Conservation (phyloP, 805 yeast genomes). For the Sugiyamaella chiloensis region DNA sequence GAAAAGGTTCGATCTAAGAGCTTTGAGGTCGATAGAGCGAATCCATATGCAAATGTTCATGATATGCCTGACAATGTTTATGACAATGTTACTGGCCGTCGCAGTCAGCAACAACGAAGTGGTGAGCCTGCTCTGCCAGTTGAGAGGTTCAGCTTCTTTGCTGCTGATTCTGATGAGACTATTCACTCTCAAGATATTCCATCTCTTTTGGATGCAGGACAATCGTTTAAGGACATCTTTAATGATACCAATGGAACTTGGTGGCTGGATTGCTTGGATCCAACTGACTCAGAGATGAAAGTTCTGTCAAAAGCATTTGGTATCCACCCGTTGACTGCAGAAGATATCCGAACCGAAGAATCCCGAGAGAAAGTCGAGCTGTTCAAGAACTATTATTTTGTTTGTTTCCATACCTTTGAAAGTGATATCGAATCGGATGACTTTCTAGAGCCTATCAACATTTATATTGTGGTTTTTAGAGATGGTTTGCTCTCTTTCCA, state of each 20-base stretch:
- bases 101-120: not conserved
- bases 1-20: not conserved
- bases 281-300: conserved; percentile 93
- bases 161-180: conserved; percentile 79
- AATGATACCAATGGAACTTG: conserved; percentile 73
- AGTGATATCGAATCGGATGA: conserved; percentile 79
- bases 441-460: conserved; percentile 61
- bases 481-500: conserved; percentile 61
- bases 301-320: conserved; percentile 90
- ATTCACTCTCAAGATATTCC: conserved; percentile 86
- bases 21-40: not conserved
- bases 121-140: conserved; percentile 1
- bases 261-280: conserved; percentile 96
- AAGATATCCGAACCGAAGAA: conserved; percentile 95
- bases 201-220: conserved; percentile 57
- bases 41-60: not conserved
- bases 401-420: conserved; percentile 95
- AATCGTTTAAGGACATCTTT: conserved; percentile 66
- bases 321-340: conserved; percentile 96
- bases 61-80: conserved; percentile 4
- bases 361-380: conserved; percentile 96
- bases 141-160: conserved; percentile 80
- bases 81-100: not conserved
- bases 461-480: conserved; percentile 58
- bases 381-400: conserved; percentile 86